Evolutionary conservation across 2,329 filamentous ascomycete species (phyloP), one percentile per base, ranked within the genome.

Genomic region (Fusarium graminum): DNA sequence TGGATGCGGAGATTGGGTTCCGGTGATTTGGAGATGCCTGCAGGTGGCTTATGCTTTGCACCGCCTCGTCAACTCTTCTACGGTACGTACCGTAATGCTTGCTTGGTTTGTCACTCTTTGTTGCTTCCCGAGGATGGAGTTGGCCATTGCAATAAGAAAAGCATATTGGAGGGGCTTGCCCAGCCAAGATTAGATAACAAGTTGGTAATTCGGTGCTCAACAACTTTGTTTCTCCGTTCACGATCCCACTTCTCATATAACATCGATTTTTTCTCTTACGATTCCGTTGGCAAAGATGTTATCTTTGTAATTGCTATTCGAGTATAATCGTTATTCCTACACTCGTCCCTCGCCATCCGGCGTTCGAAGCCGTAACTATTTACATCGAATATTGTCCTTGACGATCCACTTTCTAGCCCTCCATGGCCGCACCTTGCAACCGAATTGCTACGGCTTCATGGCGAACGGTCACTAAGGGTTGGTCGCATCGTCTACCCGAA

Each of bases 161-260:
- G 55, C 56, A 57, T 40, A 66, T 69, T 68, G 59, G 70, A 71
- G 69, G 68, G 70, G 60, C 70, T 58, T 45, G 53, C 26, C 57
- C 50, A 60, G 56, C 54, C 66, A 69, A 63, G 59, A 69, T 72
- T 67, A 72, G 70, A 72, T 73, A 72, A 72, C 70, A 58, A 58
- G 59, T 63, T 63, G 40, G 45, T 63, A 65, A 70, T 73, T 57
- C 64, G 65, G 63, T 43, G 52, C 57, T 67, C 66, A 69, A 69
- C 66, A 67, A 68, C 58, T 68, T 69, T 69, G 51, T 69, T 67
- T 69, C 66, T 69, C 63, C 67, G 59, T 69, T 66, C 59, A 59
- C 66, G 66, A 69, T 69, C 52, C 65, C 65, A 68, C 65, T 58
- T 68, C 65, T 63, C 57, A 47, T 34, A 61, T 59, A 30, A 52